Conservation (phyloP, 73 alveolate genomes). For the Stentor roeselii region DNA sequence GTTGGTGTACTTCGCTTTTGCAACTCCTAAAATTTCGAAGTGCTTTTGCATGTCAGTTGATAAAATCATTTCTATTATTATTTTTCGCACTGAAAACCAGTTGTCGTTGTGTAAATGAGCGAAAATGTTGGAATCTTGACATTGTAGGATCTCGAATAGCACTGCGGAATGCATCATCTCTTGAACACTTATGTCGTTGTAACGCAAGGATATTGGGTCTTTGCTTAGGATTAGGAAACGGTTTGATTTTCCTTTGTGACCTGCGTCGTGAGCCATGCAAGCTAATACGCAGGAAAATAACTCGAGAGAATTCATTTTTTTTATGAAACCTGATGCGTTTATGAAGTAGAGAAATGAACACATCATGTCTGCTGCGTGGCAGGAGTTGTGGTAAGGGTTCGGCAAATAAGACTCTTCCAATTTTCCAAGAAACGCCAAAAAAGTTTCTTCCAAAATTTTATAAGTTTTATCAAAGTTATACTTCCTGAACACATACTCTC, state of each 20-base stretch:
- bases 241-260: slow-evolving; percentile 39
- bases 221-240: slow-evolving; percentile 9
- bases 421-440: background rate
- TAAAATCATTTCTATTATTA: slow-evolving; percentile 75
- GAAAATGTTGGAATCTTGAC: slow-evolving; percentile 62
- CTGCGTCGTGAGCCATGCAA: slow-evolving; percentile 42
- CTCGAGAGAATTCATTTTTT: slow-evolving; percentile 27
- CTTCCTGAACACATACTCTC: background rate
- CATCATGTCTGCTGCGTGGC: slow-evolving; percentile 24
- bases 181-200: slow-evolving; percentile 43
- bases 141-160: slow-evolving; percentile 30
- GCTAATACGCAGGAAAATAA: slow-evolving; percentile 34
- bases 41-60: slow-evolving; percentile 80
- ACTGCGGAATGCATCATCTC: slow-evolving; percentile 43
- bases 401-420: background rate
- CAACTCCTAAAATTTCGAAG: slow-evolving; percentile 36
- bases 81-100: slow-evolving; percentile 63
- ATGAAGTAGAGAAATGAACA: background rate
- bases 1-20: background rate
- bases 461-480: background rate
- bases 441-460: background rate
- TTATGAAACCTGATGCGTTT: slow-evolving; percentile 21
- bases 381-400: slow-evolving; percentile 23
- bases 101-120: slow-evolving; percentile 57
- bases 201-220: slow-evolving; percentile 26